Percentiles rank a stretch among this genome's conserved stretches.
These are phyloP conservation scores for Aspergillus homomorphus DNA, from an alignment of 495 filamentous ascomycete species.

Conservation along the genomic window DNA sequence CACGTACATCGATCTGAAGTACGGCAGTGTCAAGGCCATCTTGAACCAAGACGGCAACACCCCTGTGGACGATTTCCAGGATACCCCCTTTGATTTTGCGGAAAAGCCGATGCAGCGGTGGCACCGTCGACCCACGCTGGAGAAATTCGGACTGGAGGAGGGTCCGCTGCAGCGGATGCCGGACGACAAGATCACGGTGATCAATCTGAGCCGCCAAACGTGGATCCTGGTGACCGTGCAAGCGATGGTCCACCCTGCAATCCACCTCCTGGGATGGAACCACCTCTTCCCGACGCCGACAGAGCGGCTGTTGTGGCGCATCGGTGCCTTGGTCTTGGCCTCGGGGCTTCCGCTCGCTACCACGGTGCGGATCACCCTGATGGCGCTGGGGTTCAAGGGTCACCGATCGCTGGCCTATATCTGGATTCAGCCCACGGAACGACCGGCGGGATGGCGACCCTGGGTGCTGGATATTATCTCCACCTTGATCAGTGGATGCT, in stretches of 20 bases:
- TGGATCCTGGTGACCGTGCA: neutral
- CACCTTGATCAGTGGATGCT: neutral
- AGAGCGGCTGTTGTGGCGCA: neutral
- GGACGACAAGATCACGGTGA: conserved; percentile 1
- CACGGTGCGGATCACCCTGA: neutral
- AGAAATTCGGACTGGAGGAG: neutral
- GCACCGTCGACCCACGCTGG: conserved; percentile 1
- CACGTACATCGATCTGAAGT: conserved; percentile 3
- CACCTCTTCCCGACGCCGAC: conserved; percentile 2
- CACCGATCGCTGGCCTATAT: conserved; percentile 1
- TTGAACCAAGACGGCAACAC: neutral
- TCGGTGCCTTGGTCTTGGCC: neutral
- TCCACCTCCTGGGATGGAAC: neutral
- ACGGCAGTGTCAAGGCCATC: neutral
- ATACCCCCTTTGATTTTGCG: neutral
- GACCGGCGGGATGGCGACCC: neutral
- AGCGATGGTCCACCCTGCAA: neutral
- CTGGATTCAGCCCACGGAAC: neutral
- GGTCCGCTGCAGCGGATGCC: conserved; percentile 2
- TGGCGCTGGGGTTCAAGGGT: neutral
- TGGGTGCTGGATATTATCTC: conserved; percentile 1
- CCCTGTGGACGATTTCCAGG: neutral
- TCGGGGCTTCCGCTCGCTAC: neutral
- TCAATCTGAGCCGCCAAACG: neutral
- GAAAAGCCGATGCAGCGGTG: conserved; percentile 5